Evolutionary conservation across 2,329 filamentous ascomycete species (phyloP), one percentile per base, ranked within the genome.

Genomic region (Aspergillus brasiliensis): DNA sequence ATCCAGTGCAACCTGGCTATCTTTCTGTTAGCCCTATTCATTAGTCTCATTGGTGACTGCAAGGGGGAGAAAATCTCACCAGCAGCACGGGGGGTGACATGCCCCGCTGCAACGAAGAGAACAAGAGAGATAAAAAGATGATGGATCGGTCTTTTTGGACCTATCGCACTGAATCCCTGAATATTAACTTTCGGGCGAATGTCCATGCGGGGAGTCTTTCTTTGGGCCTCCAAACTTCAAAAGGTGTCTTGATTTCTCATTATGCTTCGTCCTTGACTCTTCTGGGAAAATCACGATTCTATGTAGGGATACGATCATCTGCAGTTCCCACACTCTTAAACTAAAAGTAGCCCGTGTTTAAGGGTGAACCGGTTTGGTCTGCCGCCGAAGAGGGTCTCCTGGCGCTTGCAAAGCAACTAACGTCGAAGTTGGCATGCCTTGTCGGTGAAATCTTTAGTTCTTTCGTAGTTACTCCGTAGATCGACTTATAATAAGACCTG

Each of bases 401-500:
- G 38, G 27, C 38, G 28, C 40, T 44, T 44, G 52, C 38, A 44
- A 55, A 34, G 31, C 13, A 13, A 34, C 31, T 34, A 34, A 34
- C 13, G 1, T 34, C 31, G 31, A 34, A 34, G 31, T 34, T 34
- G 31, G 31, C 31, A 34, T 34, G 31, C 31, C 31, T 34, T 31
- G 28, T 31, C 27, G 52, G 23, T 25, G 38, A 19, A 19, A 42
- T 15, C 10, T 13, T 34, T 34, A 34, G 31, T 34, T 34, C 31
- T 31, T 34, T 34, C 4, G 11, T 34, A 13, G 31, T 13, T 34
- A 34, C 4, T 34, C n/a, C n/a, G n/a, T n/a, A n/a, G n/a, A n/a
- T 34, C 31, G 13, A 34, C 31, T 34, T 40, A 37, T 52, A 40
- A 57, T 57, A 47, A 31, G 34, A 31, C 47, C 47, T 51, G 46